phyloP scores from a whole-genome alignment of 1,139 yeast species.

The Yamadazyma membranifaciens region DNA sequence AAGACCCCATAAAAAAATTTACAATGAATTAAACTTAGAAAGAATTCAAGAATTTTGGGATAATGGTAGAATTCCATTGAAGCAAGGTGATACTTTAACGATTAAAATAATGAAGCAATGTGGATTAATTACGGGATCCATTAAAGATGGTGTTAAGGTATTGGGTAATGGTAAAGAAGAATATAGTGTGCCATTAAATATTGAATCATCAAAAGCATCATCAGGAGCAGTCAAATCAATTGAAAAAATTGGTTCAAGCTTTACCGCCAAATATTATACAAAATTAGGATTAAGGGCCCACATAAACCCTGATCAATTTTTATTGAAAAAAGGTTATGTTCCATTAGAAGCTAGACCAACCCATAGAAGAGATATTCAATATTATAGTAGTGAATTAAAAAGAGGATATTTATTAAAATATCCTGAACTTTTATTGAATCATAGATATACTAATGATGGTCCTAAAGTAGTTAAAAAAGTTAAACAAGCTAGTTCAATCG shows the following conservation, averaged over 20 bases:
- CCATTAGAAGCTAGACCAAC: conserved; percentile 89
- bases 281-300: conserved; percentile 69
- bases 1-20: conserved; percentile 50
- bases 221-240: conserved; percentile 68
- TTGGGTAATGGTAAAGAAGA: conserved; percentile 64
- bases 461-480: conserved; percentile 15
- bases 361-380: conserved; percentile 74
- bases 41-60: conserved; percentile 63
- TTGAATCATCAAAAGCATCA: conserved; percentile 85
- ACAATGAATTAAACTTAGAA: conserved; percentile 54
- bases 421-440: conserved; percentile 38
- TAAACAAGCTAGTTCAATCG: conserved; percentile 27
- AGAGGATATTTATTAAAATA: conserved; percentile 69
- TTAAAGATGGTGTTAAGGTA: conserved; percentile 79
- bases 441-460: conserved; percentile 22
- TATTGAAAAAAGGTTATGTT: conserved; percentile 68
- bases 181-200: conserved; percentile 60
- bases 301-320: conserved; percentile 68
- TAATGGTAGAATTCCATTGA: conserved; percentile 65
- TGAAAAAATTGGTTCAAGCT: conserved; percentile 69
- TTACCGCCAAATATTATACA: conserved; percentile 72
- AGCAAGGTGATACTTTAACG: conserved; percentile 62
- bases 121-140: conserved; percentile 69
- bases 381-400: conserved; percentile 67
- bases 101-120: conserved; percentile 63